These are phyloP conservation scores for Inga oerstediana DNA, from an alignment of 306 rosid species.

Conservation along the genomic window DNA sequence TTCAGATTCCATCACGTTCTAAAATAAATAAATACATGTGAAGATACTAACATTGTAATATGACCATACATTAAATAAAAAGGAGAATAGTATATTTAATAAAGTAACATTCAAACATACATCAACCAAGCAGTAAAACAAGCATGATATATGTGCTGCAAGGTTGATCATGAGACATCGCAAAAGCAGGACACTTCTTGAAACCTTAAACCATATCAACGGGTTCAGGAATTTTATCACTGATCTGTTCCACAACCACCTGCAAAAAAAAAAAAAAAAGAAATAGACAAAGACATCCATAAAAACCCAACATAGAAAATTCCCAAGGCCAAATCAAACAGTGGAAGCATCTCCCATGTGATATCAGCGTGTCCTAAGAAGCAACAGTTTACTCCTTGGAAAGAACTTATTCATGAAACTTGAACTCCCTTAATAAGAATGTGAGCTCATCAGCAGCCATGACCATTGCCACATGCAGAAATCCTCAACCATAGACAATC, in stretches of 20 bases:
- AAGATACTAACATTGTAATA: conserved; percentile 30
- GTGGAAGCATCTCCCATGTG: conserved; percentile 55
- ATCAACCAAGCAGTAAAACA: conserved; percentile 82
- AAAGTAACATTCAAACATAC: conserved; percentile 75
- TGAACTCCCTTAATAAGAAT: conserved; percentile 41
- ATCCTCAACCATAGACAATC: conserved; percentile 45
- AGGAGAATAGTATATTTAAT: conserved; percentile 31
- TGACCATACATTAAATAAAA: conserved; percentile 32
- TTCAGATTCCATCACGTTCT: conserved; percentile 33
- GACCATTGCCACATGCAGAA: conserved; percentile 29
- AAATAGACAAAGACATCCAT: conserved; percentile 64
- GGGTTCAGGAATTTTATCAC: conserved; percentile 54
- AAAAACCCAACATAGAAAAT: conserved; percentile 51
- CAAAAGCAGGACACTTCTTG: conserved; percentile 72
- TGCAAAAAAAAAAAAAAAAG: conserved; percentile 54
- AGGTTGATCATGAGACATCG: conserved; percentile 53
- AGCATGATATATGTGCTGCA: conserved; percentile 69
- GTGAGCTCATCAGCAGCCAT: conserved; percentile 34
- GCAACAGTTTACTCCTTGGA: conserved; percentile 35
- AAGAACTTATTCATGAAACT: conserved; percentile 32
- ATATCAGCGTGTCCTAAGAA: conserved; percentile 44
- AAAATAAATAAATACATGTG: conserved; percentile 24
- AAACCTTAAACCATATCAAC: conserved; percentile 70
- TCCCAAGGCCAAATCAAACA: conserved; percentile 66
- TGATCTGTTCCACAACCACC: conserved; percentile 63